These are phyloP conservation scores for Pythium dissotocum DNA, from an alignment of 352 stramenopile genomes.

Conservation along the genomic window DNA sequence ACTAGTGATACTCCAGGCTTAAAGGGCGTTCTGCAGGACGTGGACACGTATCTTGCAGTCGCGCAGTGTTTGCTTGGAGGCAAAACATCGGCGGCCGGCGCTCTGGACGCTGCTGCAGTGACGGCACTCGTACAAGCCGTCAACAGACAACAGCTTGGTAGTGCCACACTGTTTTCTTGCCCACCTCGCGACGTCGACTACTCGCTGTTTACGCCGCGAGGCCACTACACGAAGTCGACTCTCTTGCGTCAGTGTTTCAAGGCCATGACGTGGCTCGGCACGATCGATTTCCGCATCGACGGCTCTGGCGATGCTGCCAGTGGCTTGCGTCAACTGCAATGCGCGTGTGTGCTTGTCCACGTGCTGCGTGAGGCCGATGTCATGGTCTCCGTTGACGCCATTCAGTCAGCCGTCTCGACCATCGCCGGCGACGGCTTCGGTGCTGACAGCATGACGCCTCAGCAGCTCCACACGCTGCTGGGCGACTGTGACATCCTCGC, in stretches of 20 bases:
- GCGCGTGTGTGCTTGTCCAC: conserved; percentile 21
- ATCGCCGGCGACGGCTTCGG: conserved; percentile 22
- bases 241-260: conserved; percentile 17
- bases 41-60: conserved; percentile 6
- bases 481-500: conserved; percentile 8
- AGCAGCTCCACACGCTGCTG: conserved; percentile 23
- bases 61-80: not conserved
- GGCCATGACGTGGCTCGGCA: conserved; percentile 29
- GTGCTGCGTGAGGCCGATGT: conserved; percentile 18
- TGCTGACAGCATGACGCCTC: conserved; percentile 25
- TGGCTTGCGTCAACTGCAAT: conserved; percentile 27
- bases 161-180: conserved; percentile 9
- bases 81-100: too few relatives aligned
- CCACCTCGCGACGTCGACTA: conserved; percentile 24
- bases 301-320: conserved; percentile 11
- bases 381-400: not conserved
- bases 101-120: not conserved
- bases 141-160: not conserved
- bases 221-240: conserved; percentile 30
- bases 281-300: conserved; percentile 30
- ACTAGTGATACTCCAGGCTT: too few relatives aligned
- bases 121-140: not conserved
- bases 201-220: conserved; percentile 35
- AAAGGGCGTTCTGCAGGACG: not conserved
- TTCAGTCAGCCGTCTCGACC: conserved; percentile 16